Conservation (phyloP, 306 rosid genomes). For the Quillaja saponaria region DNA sequence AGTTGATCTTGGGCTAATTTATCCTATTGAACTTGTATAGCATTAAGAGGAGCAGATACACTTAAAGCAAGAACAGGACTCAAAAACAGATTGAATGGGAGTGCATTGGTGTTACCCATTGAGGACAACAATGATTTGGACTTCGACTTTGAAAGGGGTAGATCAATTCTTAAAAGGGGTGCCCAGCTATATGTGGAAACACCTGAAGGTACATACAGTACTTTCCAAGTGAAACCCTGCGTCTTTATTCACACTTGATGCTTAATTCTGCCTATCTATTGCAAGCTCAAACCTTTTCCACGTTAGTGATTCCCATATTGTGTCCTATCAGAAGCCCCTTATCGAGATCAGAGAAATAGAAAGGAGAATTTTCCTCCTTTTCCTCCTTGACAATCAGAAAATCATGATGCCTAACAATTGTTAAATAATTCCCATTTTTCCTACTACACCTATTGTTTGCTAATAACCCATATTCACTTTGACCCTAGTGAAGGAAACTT, state of each 20-base stretch:
- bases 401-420: too few species aligned
- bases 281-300: neutral
- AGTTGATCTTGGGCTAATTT: conserved; percentile 4
- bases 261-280: neutral
- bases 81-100: conserved; percentile 60
- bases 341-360: too few species aligned
- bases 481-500: too few species aligned
- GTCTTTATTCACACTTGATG: neutral
- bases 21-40: conserved; percentile 39
- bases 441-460: too few species aligned
- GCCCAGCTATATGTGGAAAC: conserved; percentile 64
- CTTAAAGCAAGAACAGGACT: conserved; percentile 81
- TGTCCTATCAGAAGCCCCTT: too few species aligned
- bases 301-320: neutral
- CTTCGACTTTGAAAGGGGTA: conserved; percentile 65
- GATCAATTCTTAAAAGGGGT: conserved; percentile 63
- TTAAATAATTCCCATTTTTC: too few species aligned
- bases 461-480: too few species aligned
- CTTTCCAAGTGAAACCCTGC: neutral
- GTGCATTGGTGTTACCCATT: conserved; percentile 65
- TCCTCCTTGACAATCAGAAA: too few species aligned
- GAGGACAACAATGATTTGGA: conserved; percentile 63
- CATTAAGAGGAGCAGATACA: conserved; percentile 85
- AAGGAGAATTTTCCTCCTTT: too few species aligned
- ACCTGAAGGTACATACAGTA: conserved; percentile 64